A percentile compares a stretch with the other conserved stretches of the same genome.
These are phyloP conservation scores for Lachancea cidri DNA, from an alignment of 805 yeast genomes.

Conservation along the genomic window DNA sequence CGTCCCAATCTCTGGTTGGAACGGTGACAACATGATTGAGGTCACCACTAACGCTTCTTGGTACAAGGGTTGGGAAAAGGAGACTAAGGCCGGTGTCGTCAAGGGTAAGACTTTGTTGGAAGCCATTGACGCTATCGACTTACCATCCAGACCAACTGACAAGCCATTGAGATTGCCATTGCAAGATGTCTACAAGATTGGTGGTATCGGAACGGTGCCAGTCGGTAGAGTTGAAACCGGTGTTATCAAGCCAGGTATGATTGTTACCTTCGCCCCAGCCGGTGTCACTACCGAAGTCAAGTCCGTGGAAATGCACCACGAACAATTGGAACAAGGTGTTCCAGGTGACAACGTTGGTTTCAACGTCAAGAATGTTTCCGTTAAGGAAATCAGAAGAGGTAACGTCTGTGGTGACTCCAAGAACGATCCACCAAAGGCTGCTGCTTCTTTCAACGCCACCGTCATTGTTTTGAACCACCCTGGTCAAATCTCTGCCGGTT, in stretches of 20 bases:
- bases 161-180: conserved; percentile 87
- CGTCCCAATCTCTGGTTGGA: conserved; percentile 90
- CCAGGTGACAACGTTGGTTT: conserved; percentile 92
- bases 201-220: conserved; percentile 90
- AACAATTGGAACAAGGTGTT: conserved; percentile 67
- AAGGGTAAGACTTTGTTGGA: conserved; percentile 80
- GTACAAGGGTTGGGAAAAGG: conserved; percentile 84
- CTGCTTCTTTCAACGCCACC: conserved; percentile 79
- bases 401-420: conserved; percentile 89
- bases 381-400: conserved; percentile 87
- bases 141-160: conserved; percentile 75
- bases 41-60: conserved; percentile 76
- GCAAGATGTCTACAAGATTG: conserved; percentile 90
- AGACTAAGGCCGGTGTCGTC: conserved; percentile 64
- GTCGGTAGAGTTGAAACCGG: conserved; percentile 95
- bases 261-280: conserved; percentile 85
- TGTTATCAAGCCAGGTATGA: conserved; percentile 86
- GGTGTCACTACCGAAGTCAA: conserved; percentile 87
- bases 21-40: conserved; percentile 92
- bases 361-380: conserved; percentile 88
- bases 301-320: conserved; percentile 88
- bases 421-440: conserved; percentile 81
- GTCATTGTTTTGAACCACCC: conserved; percentile 87
- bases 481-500: conserved; percentile 87
- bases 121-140: conserved; percentile 80